Evolutionary conservation across 495 filamentous ascomycete species (phyloP), one percentile per base, ranked within the genome.

Genomic region (Penicillium turbatum): DNA sequence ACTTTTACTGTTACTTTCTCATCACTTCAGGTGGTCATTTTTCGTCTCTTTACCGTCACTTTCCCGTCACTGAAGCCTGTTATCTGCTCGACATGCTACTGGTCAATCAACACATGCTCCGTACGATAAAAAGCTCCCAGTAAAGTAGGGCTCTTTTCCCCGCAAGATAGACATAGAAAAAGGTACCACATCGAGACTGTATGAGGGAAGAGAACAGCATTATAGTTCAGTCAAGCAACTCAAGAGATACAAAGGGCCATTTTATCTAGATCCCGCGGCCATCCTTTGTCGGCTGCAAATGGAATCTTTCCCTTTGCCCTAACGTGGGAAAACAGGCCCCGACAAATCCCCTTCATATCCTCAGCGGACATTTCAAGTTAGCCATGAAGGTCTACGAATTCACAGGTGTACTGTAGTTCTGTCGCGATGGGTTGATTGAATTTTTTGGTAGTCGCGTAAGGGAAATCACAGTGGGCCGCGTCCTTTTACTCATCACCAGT

Each of bases 371-470:
- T 17, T n/a, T 21, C 27, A 21, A 46, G 11, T 27, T 8, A 36
- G 45, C 12, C 26, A 39, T 5, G 21, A 34, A 46, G 7, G 13
- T 43, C 27, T 51, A 51, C 29, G 26, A 17, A 41, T 41, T 41
- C 37, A 46, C 8, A 43, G 38, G 27, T 26, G 36, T 36, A 54
- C 36, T 35, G 48, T 17, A 38, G 34, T 36, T 51, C 32, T 57
- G 63, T 56, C 63, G 63, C 63, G 52, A 48, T 66, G 60, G 63
- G 60, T 53, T 48, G 31, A 55, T 31, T 32, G 19, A 26, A 31
- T 43, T 39, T 21, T 53, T 59, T 55, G 47, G 51, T 47, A 40
- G 63, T 66, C 63, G 63, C 63, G 51, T 66, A 46, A 48, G 63
- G 63, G 57, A 50, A 61, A 55, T 49, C 43, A 51, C 27, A 53